Conservation (phyloP, 192 early-diverging fungal species). For the Coemansia sp. region DNA sequence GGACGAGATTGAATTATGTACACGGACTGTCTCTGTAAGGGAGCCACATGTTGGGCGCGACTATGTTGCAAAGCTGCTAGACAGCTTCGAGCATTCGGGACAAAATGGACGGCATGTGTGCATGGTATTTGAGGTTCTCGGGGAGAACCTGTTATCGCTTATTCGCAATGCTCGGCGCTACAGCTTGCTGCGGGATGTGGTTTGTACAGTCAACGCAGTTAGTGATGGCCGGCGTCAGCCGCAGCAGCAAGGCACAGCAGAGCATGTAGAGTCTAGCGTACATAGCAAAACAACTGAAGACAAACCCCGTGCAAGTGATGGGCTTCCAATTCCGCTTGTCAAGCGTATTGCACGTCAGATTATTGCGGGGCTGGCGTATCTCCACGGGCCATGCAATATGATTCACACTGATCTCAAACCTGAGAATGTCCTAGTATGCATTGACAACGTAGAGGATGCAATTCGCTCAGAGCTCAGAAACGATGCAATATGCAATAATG, state of each 20-base stretch:
- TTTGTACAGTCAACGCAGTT: slow-evolving; percentile 22
- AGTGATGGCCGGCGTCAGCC: slow-evolving; percentile 10
- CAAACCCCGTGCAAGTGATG: slow-evolving; percentile 45
- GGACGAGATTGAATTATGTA: slow-evolving; percentile 94
- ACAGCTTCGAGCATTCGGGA: slow-evolving; percentile 87
- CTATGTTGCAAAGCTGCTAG: slow-evolving; percentile 84
- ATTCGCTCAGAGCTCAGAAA: slow-evolving; percentile 56
- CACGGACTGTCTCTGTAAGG: slow-evolving; percentile 63
- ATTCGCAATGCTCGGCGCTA: slow-evolving; percentile 64
- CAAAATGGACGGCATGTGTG: slow-evolving; percentile 90
- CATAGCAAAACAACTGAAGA: slow-evolving; percentile 15
- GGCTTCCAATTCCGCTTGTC: slow-evolving; percentile 83
- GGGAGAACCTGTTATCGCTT: slow-evolving; percentile 89
- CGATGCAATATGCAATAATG: slow-evolving; percentile 12
- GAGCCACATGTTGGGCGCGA: slow-evolving; percentile 42
- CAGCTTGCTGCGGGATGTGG: slow-evolving; percentile 34
- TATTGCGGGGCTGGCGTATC: slow-evolving; percentile 86
- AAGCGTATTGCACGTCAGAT: slow-evolving; percentile 90
- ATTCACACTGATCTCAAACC: slow-evolving; percentile 99
- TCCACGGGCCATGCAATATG: slow-evolving; percentile 91
- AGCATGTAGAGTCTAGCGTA: slow-evolving; percentile 10
- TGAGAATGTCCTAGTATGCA: slow-evolving; percentile 93
- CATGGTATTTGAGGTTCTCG: slow-evolving; percentile 98
- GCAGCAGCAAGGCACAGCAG: not conserved
- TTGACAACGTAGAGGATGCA: slow-evolving; percentile 81